Base-by-base conservation (phyloP, 2,329 filamentous ascomycete genomes). In the Dactylellina parvicollis region DNA sequence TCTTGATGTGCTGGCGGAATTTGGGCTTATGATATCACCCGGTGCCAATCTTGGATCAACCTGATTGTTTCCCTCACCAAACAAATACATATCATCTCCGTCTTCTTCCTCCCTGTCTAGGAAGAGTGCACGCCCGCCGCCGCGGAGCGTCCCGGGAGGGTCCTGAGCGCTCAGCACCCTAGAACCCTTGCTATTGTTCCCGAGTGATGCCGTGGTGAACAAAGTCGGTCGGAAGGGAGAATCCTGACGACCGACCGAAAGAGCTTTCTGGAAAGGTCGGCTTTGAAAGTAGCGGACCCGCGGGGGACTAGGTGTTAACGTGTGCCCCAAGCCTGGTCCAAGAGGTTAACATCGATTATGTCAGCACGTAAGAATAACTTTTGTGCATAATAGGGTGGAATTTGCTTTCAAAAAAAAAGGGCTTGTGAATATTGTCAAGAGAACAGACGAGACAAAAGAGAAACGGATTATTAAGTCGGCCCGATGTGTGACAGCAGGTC, bases 141-240 rank as follows among this genome's bases (percentile, higher is more conserved):
- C 69, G 28, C 69, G 69, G 54, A 73, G 47, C 5, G 69, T 73
- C 26, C 69, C 69, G 24, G 69, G 69, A 66, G 69, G 69, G 55
- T 73, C 69, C 60, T 73, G 69, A 26, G 54, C 46, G 46, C 49
- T 22, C 46, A 73, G 50, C 38, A 73, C 54, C 46, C 60, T 38
- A 49, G 69, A 66, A 66, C 52, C 69, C 60, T 73, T 73, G 24
- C 40, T 59, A 55, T 60, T 73, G 36, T 66, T 61, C 54, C 69
- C 55, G 60, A 59, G 61, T 73, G 60, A 64, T 32, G 69, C 69
- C 69, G 69, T 66, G 69, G 54, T 73, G 69, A 72, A 56, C 54
- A 54, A 66, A 52, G 60, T 66, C 69, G 69, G 60, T 62, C 54
- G 60, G 55, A 38, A 44, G 60, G 52, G 46, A 22, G 12, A 24